phyloP scores from a whole-genome alignment of 805 yeast genomes.

The Sungouiozyma ichnusensis region DNA sequence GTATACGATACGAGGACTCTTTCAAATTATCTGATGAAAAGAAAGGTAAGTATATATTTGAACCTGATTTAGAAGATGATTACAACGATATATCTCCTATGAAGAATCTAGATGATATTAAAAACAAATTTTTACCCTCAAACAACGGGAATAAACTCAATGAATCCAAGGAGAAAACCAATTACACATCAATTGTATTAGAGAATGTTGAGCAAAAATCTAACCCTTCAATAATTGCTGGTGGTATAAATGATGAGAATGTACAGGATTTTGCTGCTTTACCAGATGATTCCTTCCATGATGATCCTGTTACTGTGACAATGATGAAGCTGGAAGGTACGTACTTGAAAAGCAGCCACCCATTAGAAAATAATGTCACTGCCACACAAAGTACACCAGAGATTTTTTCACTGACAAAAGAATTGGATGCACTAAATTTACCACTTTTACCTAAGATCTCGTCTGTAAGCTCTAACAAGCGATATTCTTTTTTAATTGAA shows the following conservation, averaged over 20 bases:
- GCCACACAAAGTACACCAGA: slow-evolving; percentile 11
- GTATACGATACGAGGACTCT: slow-evolving; percentile 1
- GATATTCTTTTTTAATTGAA: slow-evolving; percentile 28
- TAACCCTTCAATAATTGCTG: background rate
- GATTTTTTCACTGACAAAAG: slow-evolving; percentile 10
- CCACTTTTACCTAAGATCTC: slow-evolving; percentile 7
- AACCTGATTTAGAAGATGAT: slow-evolving; percentile 19
- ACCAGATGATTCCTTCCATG: slow-evolving; percentile 62
- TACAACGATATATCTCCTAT: slow-evolving; percentile 25
- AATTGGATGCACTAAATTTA: slow-evolving; percentile 12
- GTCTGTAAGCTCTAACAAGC: slow-evolving; percentile 12
- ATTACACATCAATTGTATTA: background rate
- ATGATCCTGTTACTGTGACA: slow-evolving; percentile 67
- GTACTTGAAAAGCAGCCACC: slow-evolving; percentile 13
- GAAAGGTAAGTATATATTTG: slow-evolving; percentile 18
- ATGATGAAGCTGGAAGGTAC: slow-evolving; percentile 72
- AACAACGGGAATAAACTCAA: background rate
- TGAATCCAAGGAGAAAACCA: background rate
- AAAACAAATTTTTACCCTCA: slow-evolving; percentile 18
- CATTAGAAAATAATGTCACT: slow-evolving; percentile 1
- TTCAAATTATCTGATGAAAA: background rate
- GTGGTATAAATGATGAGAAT: slow-evolving; percentile 3
- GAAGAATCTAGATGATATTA: slow-evolving; percentile 24
- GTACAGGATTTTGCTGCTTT: slow-evolving; percentile 58
- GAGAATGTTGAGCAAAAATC: background rate